A percentile compares a stretch with the other conserved stretches of the same genome.
These are phyloP conservation scores for Tetrastigma voinierianum DNA, from an alignment of 164 flowering plant species.

Conservation along the genomic window DNA sequence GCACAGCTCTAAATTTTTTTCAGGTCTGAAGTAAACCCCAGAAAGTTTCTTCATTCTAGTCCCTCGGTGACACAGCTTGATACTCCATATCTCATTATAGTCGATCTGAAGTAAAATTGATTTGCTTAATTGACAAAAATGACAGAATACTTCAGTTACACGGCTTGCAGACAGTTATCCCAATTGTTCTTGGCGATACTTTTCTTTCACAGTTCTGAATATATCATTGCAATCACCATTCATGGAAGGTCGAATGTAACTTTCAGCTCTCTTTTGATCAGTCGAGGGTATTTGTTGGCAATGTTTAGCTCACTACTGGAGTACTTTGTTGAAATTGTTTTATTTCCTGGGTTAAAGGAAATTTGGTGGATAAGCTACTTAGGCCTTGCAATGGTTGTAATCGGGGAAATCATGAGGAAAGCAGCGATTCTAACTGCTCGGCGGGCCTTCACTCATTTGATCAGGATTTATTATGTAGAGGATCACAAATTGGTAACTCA, in stretches of 20 bases:
- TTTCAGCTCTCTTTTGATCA: conserved; percentile 70
- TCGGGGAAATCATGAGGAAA: conserved; percentile 83
- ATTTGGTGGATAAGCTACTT: conserved; percentile 70
- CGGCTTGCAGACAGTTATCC: conserved; percentile 61
- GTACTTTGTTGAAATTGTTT: conserved; percentile 50
- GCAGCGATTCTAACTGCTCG: conserved; percentile 84
- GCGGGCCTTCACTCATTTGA: conserved; percentile 78
- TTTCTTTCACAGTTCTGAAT: conserved; percentile 76
- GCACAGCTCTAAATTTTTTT: not conserved
- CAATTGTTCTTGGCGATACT: conserved; percentile 52
- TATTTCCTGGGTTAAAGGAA: conserved; percentile 77
- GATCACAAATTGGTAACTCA: conserved; percentile 69
- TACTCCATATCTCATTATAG: not conserved
- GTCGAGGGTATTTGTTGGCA: conserved; percentile 69
- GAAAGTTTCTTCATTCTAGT: not conserved
- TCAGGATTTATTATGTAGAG: conserved; percentile 52
- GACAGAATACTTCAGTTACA: conserved; percentile 40
- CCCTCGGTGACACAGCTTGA: not conserved
- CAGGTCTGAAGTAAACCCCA: conserved; percentile 3
- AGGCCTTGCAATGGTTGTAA: conserved; percentile 69
- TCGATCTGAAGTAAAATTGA: conserved; percentile 3
- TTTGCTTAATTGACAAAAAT: conserved; percentile 25
- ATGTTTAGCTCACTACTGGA: conserved; percentile 71
- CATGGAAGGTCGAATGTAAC: conserved; percentile 68
- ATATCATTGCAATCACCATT: conserved; percentile 45